Evolutionary conservation across 345 rosid species (phyloP).

Genomic region (Cardamine occulta): DNA sequence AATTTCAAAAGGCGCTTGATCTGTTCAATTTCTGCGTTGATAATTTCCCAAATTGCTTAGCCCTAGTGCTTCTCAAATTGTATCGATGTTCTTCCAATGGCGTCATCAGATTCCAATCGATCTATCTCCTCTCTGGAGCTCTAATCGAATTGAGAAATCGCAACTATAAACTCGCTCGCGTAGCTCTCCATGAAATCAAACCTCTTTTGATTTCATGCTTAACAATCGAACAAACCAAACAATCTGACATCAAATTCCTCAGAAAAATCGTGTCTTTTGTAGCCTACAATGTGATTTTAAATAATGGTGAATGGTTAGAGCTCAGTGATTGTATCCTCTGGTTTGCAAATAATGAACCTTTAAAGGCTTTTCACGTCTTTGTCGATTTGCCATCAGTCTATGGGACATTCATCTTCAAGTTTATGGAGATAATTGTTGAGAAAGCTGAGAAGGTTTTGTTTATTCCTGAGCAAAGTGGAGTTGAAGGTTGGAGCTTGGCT

Average conservation of each 20-base stretch:
- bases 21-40: slow-evolving; percentile 7
- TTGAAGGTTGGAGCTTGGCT: slow-evolving; percentile 3
- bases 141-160: background rate
- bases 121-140: background rate
- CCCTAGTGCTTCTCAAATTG: background rate
- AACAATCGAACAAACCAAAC: background rate
- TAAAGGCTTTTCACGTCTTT: too few species aligned
- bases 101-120: background rate
- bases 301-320: too few species aligned
- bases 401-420: background rate
- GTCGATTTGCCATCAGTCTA: too few species aligned
- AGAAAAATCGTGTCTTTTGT: background rate
- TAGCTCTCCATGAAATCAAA: slow-evolving; percentile 1
- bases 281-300: background rate
- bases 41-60: background rate
- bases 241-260: background rate
- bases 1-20: background rate
- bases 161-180: background rate
- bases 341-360: too few species aligned
- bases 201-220: slow-evolving; percentile 19
- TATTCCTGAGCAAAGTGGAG: too few species aligned
- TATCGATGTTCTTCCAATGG: background rate
- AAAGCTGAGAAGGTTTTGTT: background rate
- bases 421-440: background rate
- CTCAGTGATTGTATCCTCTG: too few species aligned